phyloP scores from a whole-genome alignment of 148 eudicot species.

The Diospyros lotus region DNA sequence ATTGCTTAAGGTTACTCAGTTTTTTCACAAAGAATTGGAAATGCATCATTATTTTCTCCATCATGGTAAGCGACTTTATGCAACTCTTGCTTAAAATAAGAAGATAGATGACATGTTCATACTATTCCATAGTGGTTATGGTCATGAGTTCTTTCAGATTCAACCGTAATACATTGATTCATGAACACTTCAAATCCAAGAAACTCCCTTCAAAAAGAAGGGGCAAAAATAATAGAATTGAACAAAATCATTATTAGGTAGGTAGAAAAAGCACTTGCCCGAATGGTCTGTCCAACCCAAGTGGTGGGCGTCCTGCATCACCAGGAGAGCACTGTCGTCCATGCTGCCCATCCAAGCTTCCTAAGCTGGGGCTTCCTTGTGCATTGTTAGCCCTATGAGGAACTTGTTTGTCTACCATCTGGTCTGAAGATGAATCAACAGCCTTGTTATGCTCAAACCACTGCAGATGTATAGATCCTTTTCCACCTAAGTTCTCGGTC shows the following conservation, averaged over 20 bases:
- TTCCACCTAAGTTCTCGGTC: conserved; percentile 12
- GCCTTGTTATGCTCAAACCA: conserved; percentile 2
- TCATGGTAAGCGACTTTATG: neutral
- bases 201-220: neutral
- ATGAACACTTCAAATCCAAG: neutral
- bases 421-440: conserved; percentile 9
- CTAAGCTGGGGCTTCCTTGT: conserved; percentile 10
- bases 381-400: conserved; percentile 7
- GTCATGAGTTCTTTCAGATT: neutral
- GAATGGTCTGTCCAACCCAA: conserved; percentile 12
- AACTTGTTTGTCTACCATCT: conserved; percentile 3
- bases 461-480: conserved; percentile 4
- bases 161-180: neutral
- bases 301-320: conserved; percentile 8
- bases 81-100: neutral
- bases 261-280: conserved; percentile 17
- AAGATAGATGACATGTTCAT: neutral
- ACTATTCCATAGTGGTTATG: neutral
- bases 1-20: neutral
- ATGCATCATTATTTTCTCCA: neutral
- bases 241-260: neutral
- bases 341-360: conserved; percentile 1
- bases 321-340: conserved; percentile 5
- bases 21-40: neutral
- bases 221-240: neutral